A percentile compares a stretch with the other conserved stretches of the same genome.
Evolutionary conservation across 2,329 filamentous ascomycete genomes (phyloP).

Genomic region (Xylariaceae sp.): DNA sequence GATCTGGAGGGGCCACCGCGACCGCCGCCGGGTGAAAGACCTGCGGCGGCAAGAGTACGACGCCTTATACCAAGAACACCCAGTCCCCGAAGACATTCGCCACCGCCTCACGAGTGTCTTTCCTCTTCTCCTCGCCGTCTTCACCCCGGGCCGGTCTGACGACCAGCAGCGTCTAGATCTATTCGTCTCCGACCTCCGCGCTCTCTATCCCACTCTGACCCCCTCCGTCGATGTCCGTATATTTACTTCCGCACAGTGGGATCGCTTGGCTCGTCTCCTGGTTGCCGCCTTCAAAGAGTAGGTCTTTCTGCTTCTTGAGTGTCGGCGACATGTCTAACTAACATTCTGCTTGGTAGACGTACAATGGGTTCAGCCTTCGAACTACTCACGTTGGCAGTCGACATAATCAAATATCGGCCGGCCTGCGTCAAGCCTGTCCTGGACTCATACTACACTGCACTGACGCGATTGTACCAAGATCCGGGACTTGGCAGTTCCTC

Average conservation of each 20-base stretch:
- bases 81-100: slow-evolving; percentile 28
- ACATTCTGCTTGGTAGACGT: slow-evolving; percentile 21
- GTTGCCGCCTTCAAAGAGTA: slow-evolving; percentile 30
- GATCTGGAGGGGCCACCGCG: slow-evolving; percentile 75
- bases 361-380: slow-evolving; percentile 23
- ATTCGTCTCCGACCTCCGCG: slow-evolving; percentile 43
- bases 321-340: slow-evolving; percentile 2
- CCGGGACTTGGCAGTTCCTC: slow-evolving; percentile 18
- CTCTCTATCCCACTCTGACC: slow-evolving; percentile 3
- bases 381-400: slow-evolving; percentile 37
- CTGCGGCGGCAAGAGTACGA: slow-evolving; percentile 42
- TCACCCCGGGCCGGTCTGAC: slow-evolving; percentile 41
- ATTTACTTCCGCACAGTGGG: slow-evolving; percentile 20
- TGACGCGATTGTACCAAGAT: slow-evolving; percentile 37
- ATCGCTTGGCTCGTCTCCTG: slow-evolving; percentile 26
- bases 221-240: slow-evolving; percentile 13
- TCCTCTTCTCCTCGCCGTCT: slow-evolving; percentile 50
- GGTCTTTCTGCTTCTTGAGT: slow-evolving; percentile 3
- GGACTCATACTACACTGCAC: slow-evolving; percentile 39
- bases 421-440: slow-evolving; percentile 28
- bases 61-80: slow-evolving; percentile 21
- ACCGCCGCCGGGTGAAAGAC: slow-evolving; percentile 56
- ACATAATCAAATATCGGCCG: slow-evolving; percentile 31
- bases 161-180: slow-evolving; percentile 48
- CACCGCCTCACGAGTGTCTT: slow-evolving; percentile 36